A percentile compares a stretch with the other conserved stretches of the same genome.
phyloP scores from a whole-genome alignment of 2,329 filamentous ascomycete genomes.

The Aspergillus arachidicola region DNA sequence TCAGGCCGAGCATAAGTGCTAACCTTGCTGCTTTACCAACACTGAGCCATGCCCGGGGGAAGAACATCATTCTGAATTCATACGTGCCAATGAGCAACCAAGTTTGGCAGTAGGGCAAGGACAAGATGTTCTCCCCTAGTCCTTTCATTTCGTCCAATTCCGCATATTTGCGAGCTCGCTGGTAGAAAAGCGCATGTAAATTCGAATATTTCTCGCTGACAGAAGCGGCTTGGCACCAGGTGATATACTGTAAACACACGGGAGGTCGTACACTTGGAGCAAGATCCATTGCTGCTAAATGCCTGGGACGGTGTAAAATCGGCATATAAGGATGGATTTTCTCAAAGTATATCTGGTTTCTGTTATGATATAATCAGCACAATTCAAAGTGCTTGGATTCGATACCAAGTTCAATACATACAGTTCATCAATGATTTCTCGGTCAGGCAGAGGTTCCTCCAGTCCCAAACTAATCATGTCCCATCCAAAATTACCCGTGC shows the following conservation, averaged over 20 bases:
- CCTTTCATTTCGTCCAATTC: constrained; percentile 90
- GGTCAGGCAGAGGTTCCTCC: constrained; percentile 77
- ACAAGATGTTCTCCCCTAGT: constrained; percentile 86
- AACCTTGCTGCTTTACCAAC: constrained; percentile 79
- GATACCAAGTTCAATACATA: constrained; percentile 41
- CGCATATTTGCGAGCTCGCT: constrained; percentile 83
- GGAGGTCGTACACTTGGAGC: constrained; percentile 84
- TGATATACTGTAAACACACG: constrained; percentile 85
- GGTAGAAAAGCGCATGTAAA: constrained; percentile 86
- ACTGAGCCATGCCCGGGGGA: constrained; percentile 93
- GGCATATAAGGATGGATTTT: constrained; percentile 85
- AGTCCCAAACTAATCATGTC: constrained; percentile 82
- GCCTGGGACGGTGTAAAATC: constrained; percentile 87
- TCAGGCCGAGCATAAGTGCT: constrained; percentile 88
- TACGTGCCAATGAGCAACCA: constrained; percentile 79
- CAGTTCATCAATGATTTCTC: constrained; percentile 84
- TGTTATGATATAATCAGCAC: constrained; percentile 39
- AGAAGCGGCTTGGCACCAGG: constrained; percentile 93
- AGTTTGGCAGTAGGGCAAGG: constrained; percentile 80
- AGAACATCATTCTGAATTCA: constrained; percentile 98
- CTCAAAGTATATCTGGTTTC: constrained; percentile 83
- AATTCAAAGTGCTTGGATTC: not conserved
- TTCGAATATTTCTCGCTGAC: constrained; percentile 78
- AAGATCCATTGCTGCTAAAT: constrained; percentile 84
- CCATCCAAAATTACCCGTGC: constrained; percentile 66